A percentile compares a stretch with the other conserved stretches of the same genome.
Evolutionary conservation across 495 filamentous ascomycete genomes (phyloP).

Genomic region (Viridothelium virens): DNA sequence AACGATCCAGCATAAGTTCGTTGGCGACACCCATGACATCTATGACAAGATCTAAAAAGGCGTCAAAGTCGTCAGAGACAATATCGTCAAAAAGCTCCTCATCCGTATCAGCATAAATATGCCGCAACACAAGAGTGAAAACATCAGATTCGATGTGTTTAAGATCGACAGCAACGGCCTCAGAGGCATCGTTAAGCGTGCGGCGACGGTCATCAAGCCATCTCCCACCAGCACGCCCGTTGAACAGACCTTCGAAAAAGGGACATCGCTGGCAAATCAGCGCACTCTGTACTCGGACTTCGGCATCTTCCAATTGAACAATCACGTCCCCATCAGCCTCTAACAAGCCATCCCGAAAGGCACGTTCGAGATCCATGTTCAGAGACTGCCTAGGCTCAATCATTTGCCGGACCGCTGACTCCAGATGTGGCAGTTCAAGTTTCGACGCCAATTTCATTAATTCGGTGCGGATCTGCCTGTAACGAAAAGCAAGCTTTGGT

Average conservation of each 20-base stretch:
- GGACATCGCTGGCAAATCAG: conserved; percentile 79
- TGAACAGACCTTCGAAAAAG: conserved; percentile 85
- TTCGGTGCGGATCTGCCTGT: conserved; percentile 70
- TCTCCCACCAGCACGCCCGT: conserved; percentile 70
- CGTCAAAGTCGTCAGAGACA: conserved; percentile 60
- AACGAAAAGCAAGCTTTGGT: conserved; percentile 55
- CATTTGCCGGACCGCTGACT: conserved; percentile 69
- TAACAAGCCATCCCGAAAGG: conserved; percentile 58
- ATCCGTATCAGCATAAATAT: conserved; percentile 78
- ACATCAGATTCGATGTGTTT: conserved; percentile 63
- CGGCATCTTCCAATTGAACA: conserved; percentile 63
- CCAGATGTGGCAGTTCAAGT: conserved; percentile 59
- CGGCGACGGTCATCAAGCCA: conserved; percentile 70
- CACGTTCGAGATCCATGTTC: conserved; percentile 58
- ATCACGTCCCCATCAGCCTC: conserved; percentile 68
- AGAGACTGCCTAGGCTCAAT: conserved; percentile 53
- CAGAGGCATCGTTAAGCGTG: conserved; percentile 37
- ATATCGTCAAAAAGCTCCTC: conserved; percentile 74
- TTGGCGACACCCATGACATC: conserved; percentile 86
- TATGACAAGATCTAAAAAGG: conserved; percentile 80
- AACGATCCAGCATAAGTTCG: conserved; percentile 87
- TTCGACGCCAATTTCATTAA: conserved; percentile 69
- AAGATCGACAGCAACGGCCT: conserved; percentile 63
- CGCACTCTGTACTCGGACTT: conserved; percentile 62
- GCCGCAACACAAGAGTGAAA: conserved; percentile 71